These are phyloP conservation scores for Allantophomopsis cytisporea DNA, from an alignment of 2,329 filamentous ascomycete species.

Conservation along the genomic window DNA sequence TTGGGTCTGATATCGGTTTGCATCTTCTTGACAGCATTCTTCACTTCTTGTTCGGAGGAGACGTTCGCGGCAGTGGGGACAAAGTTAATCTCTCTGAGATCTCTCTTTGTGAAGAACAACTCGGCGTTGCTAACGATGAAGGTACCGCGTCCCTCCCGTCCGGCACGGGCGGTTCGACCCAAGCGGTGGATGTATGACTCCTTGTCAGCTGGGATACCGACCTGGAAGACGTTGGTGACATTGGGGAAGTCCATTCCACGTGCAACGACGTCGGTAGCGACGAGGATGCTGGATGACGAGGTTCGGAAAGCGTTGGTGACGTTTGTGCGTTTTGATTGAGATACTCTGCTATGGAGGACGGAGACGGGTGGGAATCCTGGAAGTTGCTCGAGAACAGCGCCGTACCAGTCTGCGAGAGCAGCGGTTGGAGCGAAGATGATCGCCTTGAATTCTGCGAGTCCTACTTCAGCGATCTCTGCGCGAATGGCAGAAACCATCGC, in stretches of 20 bases:
- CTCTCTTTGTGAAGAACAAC: constrained; percentile 32
- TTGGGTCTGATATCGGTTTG: constrained; percentile 29
- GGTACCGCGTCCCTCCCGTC: constrained; percentile 60
- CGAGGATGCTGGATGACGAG: constrained; percentile 47
- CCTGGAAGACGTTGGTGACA: constrained; percentile 68
- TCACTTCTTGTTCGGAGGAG: constrained; percentile 23
- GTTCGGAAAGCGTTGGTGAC: constrained; percentile 61
- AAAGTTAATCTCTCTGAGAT: constrained; percentile 40
- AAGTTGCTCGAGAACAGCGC: constrained; percentile 33
- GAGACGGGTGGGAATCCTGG: constrained; percentile 15
- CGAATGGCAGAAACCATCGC: constrained; percentile 63
- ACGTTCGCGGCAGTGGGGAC: constrained; percentile 30
- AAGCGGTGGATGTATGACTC: constrained; percentile 69
- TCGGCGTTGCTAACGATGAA: constrained; percentile 47
- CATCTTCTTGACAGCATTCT: constrained; percentile 25
- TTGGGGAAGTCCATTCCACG: constrained; percentile 74
- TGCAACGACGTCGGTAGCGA: constrained; percentile 71
- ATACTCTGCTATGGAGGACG: constrained; percentile 65
- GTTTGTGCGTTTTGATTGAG: constrained; percentile 53
- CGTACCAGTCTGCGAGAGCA: constrained; percentile 52
- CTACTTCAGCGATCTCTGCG: constrained; percentile 35
- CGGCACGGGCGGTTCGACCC: constrained; percentile 64
- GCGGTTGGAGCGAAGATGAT: constrained; percentile 85
- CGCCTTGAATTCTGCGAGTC: constrained; percentile 63
- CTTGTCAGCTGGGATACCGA: constrained; percentile 48